Conservation (phyloP, 805 yeast genomes). For the Lachancea cidri region DNA sequence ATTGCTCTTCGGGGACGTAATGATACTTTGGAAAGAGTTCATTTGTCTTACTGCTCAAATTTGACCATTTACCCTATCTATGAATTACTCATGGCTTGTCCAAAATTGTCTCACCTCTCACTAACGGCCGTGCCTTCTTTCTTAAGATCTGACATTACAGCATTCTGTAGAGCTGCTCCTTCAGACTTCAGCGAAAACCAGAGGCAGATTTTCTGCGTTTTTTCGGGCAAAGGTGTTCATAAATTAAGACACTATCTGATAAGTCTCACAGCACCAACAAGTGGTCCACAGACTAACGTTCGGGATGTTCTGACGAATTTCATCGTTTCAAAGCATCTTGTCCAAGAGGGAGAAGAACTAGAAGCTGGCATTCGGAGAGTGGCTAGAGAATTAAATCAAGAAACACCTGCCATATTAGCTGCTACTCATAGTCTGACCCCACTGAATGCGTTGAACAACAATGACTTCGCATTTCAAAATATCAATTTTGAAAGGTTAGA, state of each 20-base stretch:
- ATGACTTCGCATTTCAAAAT: slow-evolving; percentile 28
- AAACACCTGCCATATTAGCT: slow-evolving; percentile 32
- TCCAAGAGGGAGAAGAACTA: slow-evolving; percentile 23
- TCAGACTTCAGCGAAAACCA: slow-evolving; percentile 86
- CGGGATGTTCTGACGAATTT: slow-evolving; percentile 30
- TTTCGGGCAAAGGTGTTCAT: slow-evolving; percentile 83
- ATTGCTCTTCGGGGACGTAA: slow-evolving; percentile 65
- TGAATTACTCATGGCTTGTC: slow-evolving; percentile 71
- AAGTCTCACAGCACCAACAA: slow-evolving; percentile 32
- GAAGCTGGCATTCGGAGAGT: slow-evolving; percentile 28
- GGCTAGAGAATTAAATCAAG: slow-evolving; percentile 27
- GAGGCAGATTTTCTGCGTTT: slow-evolving; percentile 82
- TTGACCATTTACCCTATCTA: slow-evolving; percentile 74
- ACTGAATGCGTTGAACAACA: slow-evolving; percentile 23
- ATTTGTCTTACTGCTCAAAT: slow-evolving; percentile 83
- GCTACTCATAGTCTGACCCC: slow-evolving; percentile 30
- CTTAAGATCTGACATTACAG: slow-evolving; percentile 76
- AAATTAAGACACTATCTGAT: slow-evolving; percentile 67
- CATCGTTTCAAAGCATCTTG: slow-evolving; percentile 23
- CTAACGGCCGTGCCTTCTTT: slow-evolving; percentile 91
- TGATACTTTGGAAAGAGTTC: slow-evolving; percentile 87
- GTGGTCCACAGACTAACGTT: slow-evolving; percentile 32
- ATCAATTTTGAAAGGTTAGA: slow-evolving; percentile 30
- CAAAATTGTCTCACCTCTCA: slow-evolving; percentile 81
- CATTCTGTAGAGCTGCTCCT: slow-evolving; percentile 88